These are phyloP conservation scores for Apiotrichum akiyoshidainum DNA, from an alignment of 1,284 basidiomycete species.

Conservation along the genomic window DNA sequence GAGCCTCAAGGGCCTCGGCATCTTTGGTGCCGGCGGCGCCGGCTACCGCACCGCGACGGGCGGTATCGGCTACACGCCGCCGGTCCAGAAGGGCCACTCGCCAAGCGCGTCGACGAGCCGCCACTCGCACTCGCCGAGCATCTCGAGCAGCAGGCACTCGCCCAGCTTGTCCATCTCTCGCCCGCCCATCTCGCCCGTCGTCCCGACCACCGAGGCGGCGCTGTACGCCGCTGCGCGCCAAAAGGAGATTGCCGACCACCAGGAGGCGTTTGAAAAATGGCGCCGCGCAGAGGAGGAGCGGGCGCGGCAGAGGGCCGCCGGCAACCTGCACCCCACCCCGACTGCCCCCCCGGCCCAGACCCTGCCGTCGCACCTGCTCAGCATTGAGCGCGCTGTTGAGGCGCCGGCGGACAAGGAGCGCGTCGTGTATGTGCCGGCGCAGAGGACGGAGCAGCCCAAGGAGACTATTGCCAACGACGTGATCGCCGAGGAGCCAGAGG, in stretches of 20 bases:
- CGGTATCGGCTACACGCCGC: slow-evolving; percentile 22
- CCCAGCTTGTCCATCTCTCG: neutral
- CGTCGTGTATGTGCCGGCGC: neutral
- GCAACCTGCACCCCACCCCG: no score
- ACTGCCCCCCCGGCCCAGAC: neutral
- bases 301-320: neutral
- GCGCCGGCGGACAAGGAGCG: neutral
- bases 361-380: neutral
- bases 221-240: slow-evolving; percentile 26
- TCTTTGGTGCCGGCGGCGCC: neutral
- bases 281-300: slow-evolving; percentile 19
- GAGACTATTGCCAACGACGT: no score
- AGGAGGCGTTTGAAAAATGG: slow-evolving; percentile 33
- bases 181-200: neutral
- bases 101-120: no score
- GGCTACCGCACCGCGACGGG: slow-evolving; percentile 19
- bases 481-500: neutral
- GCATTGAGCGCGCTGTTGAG: neutral
- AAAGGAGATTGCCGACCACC: slow-evolving; percentile 27
- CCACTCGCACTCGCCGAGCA: no score
- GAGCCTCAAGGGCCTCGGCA: slow-evolving; percentile 11
- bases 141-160: no score
- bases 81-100: neutral
- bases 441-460: no score
- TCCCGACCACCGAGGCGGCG: slow-evolving; percentile 24